A percentile compares a stretch with the other conserved stretches of the same genome.
Conservation (phyloP, 2,329 filamentous ascomycete species). For the Neofusicoccum laricinum region DNA sequence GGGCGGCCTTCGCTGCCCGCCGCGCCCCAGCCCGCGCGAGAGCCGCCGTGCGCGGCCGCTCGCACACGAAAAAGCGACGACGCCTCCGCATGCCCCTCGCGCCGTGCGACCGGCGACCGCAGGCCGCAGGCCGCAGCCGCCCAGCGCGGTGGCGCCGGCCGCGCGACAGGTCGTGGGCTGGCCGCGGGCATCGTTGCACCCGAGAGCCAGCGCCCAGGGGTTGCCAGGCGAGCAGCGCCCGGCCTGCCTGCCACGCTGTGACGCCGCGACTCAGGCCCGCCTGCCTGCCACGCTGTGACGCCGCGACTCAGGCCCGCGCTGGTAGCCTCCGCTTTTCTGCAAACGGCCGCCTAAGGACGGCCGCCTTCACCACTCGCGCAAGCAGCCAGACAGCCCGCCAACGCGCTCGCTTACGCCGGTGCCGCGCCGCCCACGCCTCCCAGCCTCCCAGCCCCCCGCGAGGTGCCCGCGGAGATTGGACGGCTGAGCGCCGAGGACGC, state of each 20-base stretch:
- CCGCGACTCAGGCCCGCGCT: not conserved
- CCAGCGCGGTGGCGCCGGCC: not conserved
- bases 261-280: conserved; percentile 1
- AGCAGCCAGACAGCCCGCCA: not conserved
- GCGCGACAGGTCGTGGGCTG: not conserved
- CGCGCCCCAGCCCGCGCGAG: not conserved
- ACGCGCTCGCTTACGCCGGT: not conserved
- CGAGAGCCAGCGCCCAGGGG: not conserved
- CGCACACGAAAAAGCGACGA: not conserved
- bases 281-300: too few species aligned
- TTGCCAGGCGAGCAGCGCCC: not conserved
- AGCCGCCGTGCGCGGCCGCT: not conserved
- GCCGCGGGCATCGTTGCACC: conserved; percentile 1
- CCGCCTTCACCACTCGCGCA: not conserved
- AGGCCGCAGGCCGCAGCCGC: too few species aligned
- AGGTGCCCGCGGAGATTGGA: not conserved
- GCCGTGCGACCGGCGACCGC: not conserved
- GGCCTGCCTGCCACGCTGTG: not conserved
- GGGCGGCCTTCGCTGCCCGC: not conserved
- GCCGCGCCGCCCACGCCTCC: not conserved
- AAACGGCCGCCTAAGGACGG: not conserved
- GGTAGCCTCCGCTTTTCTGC: conserved; percentile 2
- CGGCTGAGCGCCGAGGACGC: not conserved
- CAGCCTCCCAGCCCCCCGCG: too few species aligned
- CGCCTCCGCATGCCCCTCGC: not conserved